Conservation (phyloP, 1,139 yeast genomes). For the Casaregolazyma lundiana region DNA sequence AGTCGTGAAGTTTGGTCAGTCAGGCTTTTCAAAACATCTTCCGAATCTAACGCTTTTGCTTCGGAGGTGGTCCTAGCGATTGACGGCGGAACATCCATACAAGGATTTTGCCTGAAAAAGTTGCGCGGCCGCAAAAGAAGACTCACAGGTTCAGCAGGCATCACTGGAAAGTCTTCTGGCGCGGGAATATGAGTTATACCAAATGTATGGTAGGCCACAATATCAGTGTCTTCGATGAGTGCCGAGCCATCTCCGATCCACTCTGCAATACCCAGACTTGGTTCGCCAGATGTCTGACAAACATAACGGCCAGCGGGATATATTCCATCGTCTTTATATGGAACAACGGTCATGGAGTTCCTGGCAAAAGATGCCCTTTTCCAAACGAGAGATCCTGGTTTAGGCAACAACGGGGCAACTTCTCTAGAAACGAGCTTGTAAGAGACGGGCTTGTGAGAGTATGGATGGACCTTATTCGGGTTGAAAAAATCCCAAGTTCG, state of each 20-base stretch:
- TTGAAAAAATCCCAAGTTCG: slow-evolving; percentile 80
- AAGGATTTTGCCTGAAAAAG: slow-evolving; percentile 73
- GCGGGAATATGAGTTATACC: slow-evolving; percentile 85
- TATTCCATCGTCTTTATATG: slow-evolving; percentile 56
- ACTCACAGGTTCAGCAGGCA: slow-evolving; percentile 81
- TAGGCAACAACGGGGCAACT: slow-evolving; percentile 68
- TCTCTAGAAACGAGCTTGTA: slow-evolving; percentile 76
- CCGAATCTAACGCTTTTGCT: slow-evolving; percentile 38
- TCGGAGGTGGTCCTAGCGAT: slow-evolving; percentile 59
- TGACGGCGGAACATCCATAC: slow-evolving; percentile 65
- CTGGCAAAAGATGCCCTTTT: slow-evolving; percentile 83
- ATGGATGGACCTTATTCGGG: slow-evolving; percentile 59
- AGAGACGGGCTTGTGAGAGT: slow-evolving; percentile 70
- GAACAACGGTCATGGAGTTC: slow-evolving; percentile 63
- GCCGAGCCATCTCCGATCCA: slow-evolving; percentile 38
- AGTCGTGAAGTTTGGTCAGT: slow-evolving; percentile 44
- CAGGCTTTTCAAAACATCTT: slow-evolving; percentile 43
- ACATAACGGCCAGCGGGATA: slow-evolving; percentile 65
- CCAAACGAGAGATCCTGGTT: slow-evolving; percentile 67
- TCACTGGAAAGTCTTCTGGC: slow-evolving; percentile 84
- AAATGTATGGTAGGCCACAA: slow-evolving; percentile 67
- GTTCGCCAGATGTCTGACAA: slow-evolving; percentile 64
- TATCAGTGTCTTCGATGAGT: slow-evolving; percentile 51
- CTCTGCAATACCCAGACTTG: slow-evolving; percentile 50
- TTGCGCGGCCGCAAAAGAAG: slow-evolving; percentile 73